Evolutionary conservation across 2,329 filamentous ascomycete species (phyloP).

Genomic region (Fusarium nygamai): DNA sequence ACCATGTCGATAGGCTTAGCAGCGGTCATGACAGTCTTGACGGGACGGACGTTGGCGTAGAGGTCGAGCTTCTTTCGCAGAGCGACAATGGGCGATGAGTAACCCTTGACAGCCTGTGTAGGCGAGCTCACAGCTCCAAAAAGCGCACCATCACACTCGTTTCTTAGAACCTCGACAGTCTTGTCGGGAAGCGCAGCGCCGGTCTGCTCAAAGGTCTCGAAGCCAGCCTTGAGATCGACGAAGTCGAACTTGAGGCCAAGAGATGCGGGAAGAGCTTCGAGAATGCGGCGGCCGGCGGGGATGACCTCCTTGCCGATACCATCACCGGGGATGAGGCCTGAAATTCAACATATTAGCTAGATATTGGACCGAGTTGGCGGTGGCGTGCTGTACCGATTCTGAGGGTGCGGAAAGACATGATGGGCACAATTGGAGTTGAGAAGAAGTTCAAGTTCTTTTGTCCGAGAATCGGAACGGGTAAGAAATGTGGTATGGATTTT

Average conservation of each 20-base stretch:
- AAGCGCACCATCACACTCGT: constrained; percentile 93
- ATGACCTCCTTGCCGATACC: constrained; percentile 99
- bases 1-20: constrained; percentile 87
- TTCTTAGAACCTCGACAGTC: constrained; percentile 88
- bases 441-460: constrained; percentile 38
- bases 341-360: not conserved
- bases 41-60: constrained; percentile 96
- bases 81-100: constrained; percentile 95
- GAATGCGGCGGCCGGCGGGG: constrained; percentile 87
- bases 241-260: constrained; percentile 94
- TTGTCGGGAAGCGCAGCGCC: constrained; percentile 88
- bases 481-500: constrained; percentile 23
- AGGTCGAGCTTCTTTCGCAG: constrained; percentile 94
- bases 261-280: constrained; percentile 93
- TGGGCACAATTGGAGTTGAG: constrained; percentile 40
- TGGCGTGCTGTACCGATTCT: constrained; percentile 49
- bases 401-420: constrained; percentile 55
- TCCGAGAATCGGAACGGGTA: constrained; percentile 42
- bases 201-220: constrained; percentile 90
- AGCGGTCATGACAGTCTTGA: constrained; percentile 80
- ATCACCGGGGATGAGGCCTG: constrained; percentile 96
- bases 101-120: constrained; percentile 88
- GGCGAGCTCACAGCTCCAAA: constrained; percentile 97
- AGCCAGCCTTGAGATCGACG: constrained; percentile 91
- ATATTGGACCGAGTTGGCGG: not conserved